Evolutionary conservation across 2,329 filamentous ascomycete genomes (phyloP), one percentile per base, ranked within the genome.

Genomic region (Zalaria sp.): DNA sequence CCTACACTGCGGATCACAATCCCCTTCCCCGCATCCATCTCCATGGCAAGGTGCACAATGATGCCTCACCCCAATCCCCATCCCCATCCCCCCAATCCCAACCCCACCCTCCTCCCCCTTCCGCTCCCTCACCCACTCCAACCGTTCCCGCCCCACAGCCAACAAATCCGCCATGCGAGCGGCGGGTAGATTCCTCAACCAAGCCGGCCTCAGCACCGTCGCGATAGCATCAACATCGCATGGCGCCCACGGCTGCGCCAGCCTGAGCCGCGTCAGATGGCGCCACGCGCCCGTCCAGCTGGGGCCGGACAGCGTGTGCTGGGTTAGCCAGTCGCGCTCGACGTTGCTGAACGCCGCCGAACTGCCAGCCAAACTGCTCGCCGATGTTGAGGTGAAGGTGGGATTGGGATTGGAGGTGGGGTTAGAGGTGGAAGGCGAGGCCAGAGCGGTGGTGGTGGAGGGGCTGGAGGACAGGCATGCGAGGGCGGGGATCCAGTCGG

Each of bases 401-500:
- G 29, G 34, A 18, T 37, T 41, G 40, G n/a, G 34, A 31, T 4
- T 35, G 40, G 18, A 34, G 7, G 31, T 35, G 6, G 25, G 25
- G 29, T 32, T n/a, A 1, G 40, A 38, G 18, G 25, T 35, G 8
- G 31, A 34, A 34, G 31, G 31, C 8, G 31, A 8, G 31, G n/a
- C 31, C 8, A 34, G 8, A 34, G 31, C 31, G 31, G 31, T 34
- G n/a, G 35, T 36, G 35, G 11, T 7, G 8, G 35, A 3, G 35
- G 35, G 7, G 37, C 5, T 26, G 25, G 25, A 27, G 11, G 11
- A 8, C n/a, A 10, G 11, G 3, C 35, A 36, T 3, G 27, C 38
- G 4, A 79, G 53, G 0, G 74, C 72, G 10, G 63, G 59, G 28
- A 71, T 51, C 76, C 76, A 79, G 25, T 63, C 59, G 3, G 55